These are phyloP conservation scores for Xylaria cubensis DNA, from an alignment of 495 filamentous ascomycete genomes.

Conservation along the genomic window DNA sequence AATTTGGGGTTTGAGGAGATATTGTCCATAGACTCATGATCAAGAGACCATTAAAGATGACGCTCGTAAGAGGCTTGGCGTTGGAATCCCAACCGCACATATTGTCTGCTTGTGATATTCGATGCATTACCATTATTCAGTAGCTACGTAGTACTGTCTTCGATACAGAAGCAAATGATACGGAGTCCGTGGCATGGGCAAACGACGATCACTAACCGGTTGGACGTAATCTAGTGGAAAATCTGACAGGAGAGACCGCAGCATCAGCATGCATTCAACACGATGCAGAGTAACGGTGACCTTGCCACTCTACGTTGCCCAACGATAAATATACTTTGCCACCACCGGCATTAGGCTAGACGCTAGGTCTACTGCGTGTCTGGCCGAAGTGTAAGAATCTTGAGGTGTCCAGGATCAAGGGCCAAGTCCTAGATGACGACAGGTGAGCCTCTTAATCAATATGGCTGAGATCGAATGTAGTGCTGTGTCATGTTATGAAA, in stretches of 20 bases:
- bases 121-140: background rate
- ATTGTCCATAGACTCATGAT: background rate
- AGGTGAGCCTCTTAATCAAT: background rate
- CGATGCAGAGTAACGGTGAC: background rate
- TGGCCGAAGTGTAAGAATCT: background rate
- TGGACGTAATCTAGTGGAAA: background rate
- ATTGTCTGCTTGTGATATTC: background rate
- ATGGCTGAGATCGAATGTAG: slow-evolving; percentile 1
- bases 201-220: background rate
- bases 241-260: background rate
- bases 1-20: background rate
- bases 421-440: background rate
- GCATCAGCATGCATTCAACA: background rate
- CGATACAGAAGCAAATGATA: background rate
- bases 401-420: background rate
- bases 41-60: background rate
- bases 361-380: too few species aligned
- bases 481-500: slow-evolving; percentile 5
- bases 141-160: background rate
- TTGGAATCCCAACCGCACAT: background rate
- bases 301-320: background rate
- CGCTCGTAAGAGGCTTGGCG: background rate
- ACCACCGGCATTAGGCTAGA: background rate
- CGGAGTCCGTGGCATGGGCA: background rate
- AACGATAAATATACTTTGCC: background rate